phyloP scores from a whole-genome alignment of 805 yeast genomes.

The Candida parachauliodes region DNA sequence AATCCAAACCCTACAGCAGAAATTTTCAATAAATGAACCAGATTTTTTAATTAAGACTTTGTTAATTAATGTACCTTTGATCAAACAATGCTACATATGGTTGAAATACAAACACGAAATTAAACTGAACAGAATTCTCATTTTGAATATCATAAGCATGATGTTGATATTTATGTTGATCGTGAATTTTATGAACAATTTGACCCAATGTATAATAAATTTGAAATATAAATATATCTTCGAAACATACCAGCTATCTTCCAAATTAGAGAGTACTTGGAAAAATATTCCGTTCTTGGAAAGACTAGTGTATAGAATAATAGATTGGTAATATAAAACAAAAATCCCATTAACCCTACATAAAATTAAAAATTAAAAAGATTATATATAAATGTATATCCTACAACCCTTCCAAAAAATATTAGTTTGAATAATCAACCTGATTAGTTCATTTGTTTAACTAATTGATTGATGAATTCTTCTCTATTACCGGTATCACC shows the following conservation, averaged over 20 bases:
- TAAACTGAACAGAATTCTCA: slow-evolving; percentile 15
- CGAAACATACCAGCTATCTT: no score
- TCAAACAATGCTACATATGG: slow-evolving; percentile 26
- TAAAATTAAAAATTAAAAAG: slow-evolving; percentile 6
- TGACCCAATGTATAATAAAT: background rate
- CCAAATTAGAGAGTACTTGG: no score
- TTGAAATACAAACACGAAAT: slow-evolving; percentile 23
- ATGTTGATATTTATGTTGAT: slow-evolving; percentile 19
- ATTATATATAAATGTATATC: slow-evolving; percentile 3
- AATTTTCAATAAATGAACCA: slow-evolving; percentile 10
- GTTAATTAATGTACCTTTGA: slow-evolving; percentile 23
- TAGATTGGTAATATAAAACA: slow-evolving; percentile 4
- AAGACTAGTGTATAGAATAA: slow-evolving; percentile 19
- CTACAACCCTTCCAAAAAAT: slow-evolving; percentile 5
- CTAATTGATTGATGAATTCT: slow-evolving; percentile 89
- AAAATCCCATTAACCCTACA: slow-evolving; percentile 7
- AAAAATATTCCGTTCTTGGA: slow-evolving; percentile 30
- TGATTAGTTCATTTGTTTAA: slow-evolving; percentile 86
- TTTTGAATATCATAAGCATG: slow-evolving; percentile 21
- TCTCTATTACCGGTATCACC: slow-evolving; percentile 99
- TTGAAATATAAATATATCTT: no score
- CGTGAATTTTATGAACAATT: slow-evolving; percentile 15
- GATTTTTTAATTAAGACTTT: slow-evolving; percentile 17
- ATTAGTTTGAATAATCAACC: background rate
- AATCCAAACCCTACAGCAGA: slow-evolving; percentile 14